phyloP scores from a whole-genome alignment of 495 filamentous ascomycete species.

The Penicillium bovifimosum region DNA sequence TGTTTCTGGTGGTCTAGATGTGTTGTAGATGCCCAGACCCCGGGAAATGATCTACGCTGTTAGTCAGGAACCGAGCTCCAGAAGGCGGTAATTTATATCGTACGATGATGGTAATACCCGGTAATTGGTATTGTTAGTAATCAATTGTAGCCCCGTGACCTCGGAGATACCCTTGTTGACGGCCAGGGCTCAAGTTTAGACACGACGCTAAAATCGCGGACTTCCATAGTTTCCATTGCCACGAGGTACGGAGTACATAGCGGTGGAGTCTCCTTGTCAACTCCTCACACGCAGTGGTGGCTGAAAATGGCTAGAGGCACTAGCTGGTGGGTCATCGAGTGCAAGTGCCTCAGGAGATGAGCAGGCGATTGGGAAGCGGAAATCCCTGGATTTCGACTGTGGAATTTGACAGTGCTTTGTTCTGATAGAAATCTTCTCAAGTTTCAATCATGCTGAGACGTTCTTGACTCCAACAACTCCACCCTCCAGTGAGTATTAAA shows the following conservation, averaged over 20 bases:
- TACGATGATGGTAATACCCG: background rate
- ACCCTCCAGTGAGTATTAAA: background rate
- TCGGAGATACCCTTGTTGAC: background rate
- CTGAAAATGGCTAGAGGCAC: slow-evolving; percentile 30
- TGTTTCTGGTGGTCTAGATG: background rate
- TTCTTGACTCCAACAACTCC: background rate
- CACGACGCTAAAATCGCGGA: background rate
- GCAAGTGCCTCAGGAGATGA: slow-evolving; percentile 15
- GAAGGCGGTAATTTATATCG: background rate
- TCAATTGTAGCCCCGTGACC: background rate
- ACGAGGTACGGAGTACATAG: too few relatives aligned
- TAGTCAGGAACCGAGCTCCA: background rate
- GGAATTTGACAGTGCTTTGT: background rate
- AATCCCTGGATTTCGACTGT: background rate
- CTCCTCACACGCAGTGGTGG: slow-evolving; percentile 6
- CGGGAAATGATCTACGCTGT: background rate
- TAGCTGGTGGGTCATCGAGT: slow-evolving; percentile 27
- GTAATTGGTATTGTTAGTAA: background rate
- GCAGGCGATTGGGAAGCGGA: background rate
- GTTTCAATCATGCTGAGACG: background rate
- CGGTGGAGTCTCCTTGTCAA: slow-evolving; percentile 1
- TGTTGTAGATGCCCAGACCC: background rate
- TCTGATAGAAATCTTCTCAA: background rate
- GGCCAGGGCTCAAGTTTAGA: background rate
- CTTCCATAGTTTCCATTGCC: slow-evolving; percentile 8